Evolutionary conservation across 1,284 basidiomycete species (phyloP).

Genomic region (Melanopsichium pennsylvanicum): DNA sequence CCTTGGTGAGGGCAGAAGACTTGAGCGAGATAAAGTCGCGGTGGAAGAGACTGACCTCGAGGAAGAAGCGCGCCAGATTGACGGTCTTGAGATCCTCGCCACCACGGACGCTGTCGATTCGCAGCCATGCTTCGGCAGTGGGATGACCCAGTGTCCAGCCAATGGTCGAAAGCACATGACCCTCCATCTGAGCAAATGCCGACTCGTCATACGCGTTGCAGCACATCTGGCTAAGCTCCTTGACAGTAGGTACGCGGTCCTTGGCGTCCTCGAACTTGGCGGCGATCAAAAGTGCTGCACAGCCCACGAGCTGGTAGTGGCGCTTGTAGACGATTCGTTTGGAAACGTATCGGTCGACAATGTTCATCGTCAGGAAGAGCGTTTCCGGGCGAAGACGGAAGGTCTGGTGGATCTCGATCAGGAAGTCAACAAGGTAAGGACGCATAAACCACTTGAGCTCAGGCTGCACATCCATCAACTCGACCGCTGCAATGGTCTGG

Average conservation of each 20-base stretch:
- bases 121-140: conserved; percentile 95
- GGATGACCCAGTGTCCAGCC: conserved; percentile 97
- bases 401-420: conserved; percentile 97
- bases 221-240: conserved; percentile 92
- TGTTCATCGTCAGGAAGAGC: conserved; percentile 96
- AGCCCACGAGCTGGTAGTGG: conserved; percentile 98
- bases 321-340: conserved; percentile 98
- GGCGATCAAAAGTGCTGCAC: conserved; percentile 97
- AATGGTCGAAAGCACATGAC: conserved; percentile 93
- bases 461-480: conserved; percentile 98
- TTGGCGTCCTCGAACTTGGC: conserved; percentile 99
- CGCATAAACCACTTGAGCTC: conserved; percentile 89
- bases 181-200: conserved; percentile 80
- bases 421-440: conserved; percentile 97
- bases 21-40: conserved; percentile 88
- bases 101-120: conserved; percentile 69
- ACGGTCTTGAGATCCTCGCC: conserved; percentile 85
- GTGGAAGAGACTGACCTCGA: conserved; percentile 98
- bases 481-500: conserved; percentile 83
- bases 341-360: conserved; percentile 98
- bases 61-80: conserved; percentile 92
- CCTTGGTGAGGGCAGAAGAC: conserved; percentile 85
- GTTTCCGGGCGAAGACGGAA: conserved; percentile 90
- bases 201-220: conserved; percentile 93
- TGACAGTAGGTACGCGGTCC: conserved; percentile 93